These are phyloP conservation scores for Penicillium crustosum DNA, from an alignment of 2,329 filamentous ascomycete genomes.

Conservation along the genomic window DNA sequence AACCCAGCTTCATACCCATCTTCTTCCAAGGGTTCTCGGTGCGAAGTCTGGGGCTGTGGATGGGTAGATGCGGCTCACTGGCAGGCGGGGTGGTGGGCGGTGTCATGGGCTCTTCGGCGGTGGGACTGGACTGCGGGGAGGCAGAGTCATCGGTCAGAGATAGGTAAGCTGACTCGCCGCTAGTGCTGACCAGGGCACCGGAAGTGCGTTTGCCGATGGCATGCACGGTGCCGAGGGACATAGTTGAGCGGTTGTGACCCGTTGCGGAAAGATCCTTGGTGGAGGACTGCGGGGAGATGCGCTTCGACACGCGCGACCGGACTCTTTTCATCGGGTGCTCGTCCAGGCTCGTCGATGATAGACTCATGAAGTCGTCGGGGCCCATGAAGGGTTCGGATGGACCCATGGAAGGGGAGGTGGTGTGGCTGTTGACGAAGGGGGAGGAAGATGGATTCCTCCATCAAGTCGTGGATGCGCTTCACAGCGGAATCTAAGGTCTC, in stretches of 20 bases:
- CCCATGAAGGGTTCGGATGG: slow-evolving; percentile 46
- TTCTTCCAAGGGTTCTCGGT: slow-evolving; percentile 54
- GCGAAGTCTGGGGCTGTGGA: slow-evolving; percentile 43
- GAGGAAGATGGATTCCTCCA: slow-evolving; percentile 94
- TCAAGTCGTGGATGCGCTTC: slow-evolving; percentile 86
- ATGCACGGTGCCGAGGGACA: slow-evolving; percentile 34
- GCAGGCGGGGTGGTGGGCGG: slow-evolving; percentile 53
- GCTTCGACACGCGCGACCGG: slow-evolving; percentile 28
- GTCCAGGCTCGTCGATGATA: slow-evolving; percentile 33
- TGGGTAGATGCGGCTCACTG: slow-evolving; percentile 39
- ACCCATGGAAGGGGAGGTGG: slow-evolving; percentile 49
- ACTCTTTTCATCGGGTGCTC: slow-evolving; percentile 31
- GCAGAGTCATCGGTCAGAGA: slow-evolving; percentile 49
- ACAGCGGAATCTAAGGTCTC: slow-evolving; percentile 78
- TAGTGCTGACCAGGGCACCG: slow-evolving; percentile 37
- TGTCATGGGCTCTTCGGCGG: slow-evolving; percentile 49
- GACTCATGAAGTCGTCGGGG: slow-evolving; percentile 38
- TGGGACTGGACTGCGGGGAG: slow-evolving; percentile 43
- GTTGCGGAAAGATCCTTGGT: slow-evolving; percentile 32
- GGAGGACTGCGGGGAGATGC: slow-evolving; percentile 35
- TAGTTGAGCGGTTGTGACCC: slow-evolving; percentile 29
- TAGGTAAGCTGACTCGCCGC: slow-evolving; percentile 40
- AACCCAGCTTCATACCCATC: slow-evolving; percentile 52
- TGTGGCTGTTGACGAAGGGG: slow-evolving; percentile 80
- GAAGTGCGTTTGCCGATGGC: slow-evolving; percentile 40